These are phyloP conservation scores for Diaporthe ilicicola DNA, from an alignment of 2,329 filamentous ascomycete species.

Conservation along the genomic window DNA sequence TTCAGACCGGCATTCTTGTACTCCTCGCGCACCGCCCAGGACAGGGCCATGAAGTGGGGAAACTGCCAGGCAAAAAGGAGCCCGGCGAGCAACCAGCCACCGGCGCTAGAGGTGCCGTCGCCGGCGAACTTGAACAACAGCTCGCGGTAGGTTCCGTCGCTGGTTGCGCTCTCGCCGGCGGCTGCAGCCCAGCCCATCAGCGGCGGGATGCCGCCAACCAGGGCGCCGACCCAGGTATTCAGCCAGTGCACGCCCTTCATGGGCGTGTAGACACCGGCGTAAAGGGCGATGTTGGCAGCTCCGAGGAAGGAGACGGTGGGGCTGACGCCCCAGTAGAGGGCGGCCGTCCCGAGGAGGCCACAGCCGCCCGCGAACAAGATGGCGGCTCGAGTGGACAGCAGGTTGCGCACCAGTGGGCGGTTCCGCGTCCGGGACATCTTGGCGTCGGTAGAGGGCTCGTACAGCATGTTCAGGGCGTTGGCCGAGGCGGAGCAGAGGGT, in stretches of 20 bases:
- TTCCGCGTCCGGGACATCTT: constrained; percentile 95
- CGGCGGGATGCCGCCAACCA: constrained; percentile 93
- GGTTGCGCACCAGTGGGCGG: constrained; percentile 82
- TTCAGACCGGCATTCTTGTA: constrained; percentile 76
- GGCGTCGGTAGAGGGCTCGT: constrained; percentile 89
- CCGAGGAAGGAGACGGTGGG: constrained; percentile 90
- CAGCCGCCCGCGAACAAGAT: constrained; percentile 81
- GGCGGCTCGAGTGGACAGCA: constrained; percentile 77
- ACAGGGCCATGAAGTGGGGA: constrained; percentile 95
- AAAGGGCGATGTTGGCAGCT: constrained; percentile 84
- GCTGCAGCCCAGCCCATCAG: constrained; percentile 99
- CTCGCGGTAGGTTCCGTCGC: constrained; percentile 78
- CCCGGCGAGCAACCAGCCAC: constrained; percentile 88
- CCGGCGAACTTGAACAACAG: constrained; percentile 68
- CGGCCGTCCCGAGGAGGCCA: constrained; percentile 72
- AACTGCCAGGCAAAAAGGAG: constrained; percentile 97
- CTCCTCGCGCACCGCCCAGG: constrained; percentile 87
- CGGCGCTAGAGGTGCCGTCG: constrained; percentile 66
- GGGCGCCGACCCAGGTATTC: constrained; percentile 94
- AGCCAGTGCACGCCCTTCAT: constrained; percentile 85
- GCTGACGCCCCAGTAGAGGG: constrained; percentile 90
- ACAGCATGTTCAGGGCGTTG: constrained; percentile 97
- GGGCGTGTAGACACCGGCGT: constrained; percentile 92
- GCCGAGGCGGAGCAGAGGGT: constrained; percentile 89
- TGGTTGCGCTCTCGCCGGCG: constrained; percentile 84